Evolutionary conservation across 345 rosid species (phyloP), one percentile per base, ranked within the genome.

Genomic region (Eutrema yunnanense): DNA sequence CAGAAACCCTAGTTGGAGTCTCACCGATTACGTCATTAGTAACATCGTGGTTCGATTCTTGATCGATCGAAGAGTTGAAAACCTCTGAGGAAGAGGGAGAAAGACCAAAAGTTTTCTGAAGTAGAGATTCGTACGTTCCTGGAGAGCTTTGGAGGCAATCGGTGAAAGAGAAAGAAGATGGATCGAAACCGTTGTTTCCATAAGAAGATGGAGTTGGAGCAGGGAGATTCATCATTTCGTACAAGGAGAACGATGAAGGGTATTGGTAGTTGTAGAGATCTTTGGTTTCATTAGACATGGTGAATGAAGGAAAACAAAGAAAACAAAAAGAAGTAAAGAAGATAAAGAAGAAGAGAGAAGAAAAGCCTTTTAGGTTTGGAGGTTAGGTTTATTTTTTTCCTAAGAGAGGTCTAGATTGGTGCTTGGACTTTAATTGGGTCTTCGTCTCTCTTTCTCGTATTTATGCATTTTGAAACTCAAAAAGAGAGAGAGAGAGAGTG

Each of bases 251-350:
- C 0, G 76, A 77, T 71, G 76, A 29, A 50, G 76, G 62, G 73
- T 77, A 77, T 43, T 65, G 76, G 61, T 77, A 78, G 83, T 78
- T 83, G 76, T 78, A 81, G 6, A 80, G 79, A 80, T 85, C 90
- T 78, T 80, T 85, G 26, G 71, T 77, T 73, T 90, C 92, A 71
- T 86, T 81, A 81, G 97, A 87, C 97, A 93, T 93, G 82, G 75
- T 73, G 69, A 69, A 67, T 57, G 38, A 69, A 37, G 55, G 54
- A 32, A 49, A 42, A 34, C 40, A 26, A 47, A 7, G 37, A 49
- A 13, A 34, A 2, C 5, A 46, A 50, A 6, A 34, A 22, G 12
- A 38, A 13, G 30, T 12, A 42, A 59, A 62, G 48, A 63, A 54
- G 64, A 51, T 40, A 16, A 72, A 56, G 66, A 62, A 33, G 69